Conservation (phyloP, 108 stramenopile species). For the Pseudonitzschia delicatissima region DNA sequence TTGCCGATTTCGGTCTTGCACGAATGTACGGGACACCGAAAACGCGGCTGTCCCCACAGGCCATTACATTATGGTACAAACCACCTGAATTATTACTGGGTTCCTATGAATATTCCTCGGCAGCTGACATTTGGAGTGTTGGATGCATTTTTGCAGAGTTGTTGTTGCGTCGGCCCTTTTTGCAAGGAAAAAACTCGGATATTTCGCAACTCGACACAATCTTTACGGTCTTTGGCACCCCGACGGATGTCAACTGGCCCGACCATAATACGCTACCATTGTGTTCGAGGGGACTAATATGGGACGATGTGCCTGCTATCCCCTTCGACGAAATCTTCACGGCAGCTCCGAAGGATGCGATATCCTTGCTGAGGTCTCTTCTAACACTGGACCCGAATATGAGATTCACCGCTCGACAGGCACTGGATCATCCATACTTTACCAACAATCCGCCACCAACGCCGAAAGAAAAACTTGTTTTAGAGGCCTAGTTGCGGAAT, state of each 20-base stretch:
- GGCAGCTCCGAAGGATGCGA: constrained; percentile 82
- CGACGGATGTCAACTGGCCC: constrained; percentile 86
- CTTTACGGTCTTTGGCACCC: constrained; percentile 88
- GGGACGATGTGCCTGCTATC: constrained; percentile 78
- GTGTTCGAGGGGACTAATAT: constrained; percentile 60
- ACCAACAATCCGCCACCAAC: constrained; percentile 85
- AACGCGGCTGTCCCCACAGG: constrained; percentile 78
- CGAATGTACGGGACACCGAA: constrained; percentile 88
- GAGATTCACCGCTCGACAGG: constrained; percentile 77
- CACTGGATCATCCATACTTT: constrained; percentile 85
- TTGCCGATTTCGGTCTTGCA: constrained; percentile 89
- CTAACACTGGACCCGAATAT: constrained; percentile 86
- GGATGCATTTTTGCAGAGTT: constrained; percentile 97
- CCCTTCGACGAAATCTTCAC: constrained; percentile 89
- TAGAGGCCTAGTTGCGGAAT: constrained; percentile 31
- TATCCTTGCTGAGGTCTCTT: constrained; percentile 75
- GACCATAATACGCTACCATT: constrained; percentile 80
- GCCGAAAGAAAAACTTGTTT: constrained; percentile 72
- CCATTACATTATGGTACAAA: constrained; percentile 96
- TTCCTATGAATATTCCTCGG: constrained; percentile 83
- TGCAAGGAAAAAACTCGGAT: constrained; percentile 81
- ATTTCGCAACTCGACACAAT: constrained; percentile 83
- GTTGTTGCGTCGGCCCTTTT: constrained; percentile 78
- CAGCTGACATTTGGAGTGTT: constrained; percentile 93
- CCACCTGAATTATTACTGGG: constrained; percentile 93